Base-by-base conservation (phyloP, 306 rosid species). In the Luffa acutangula region DNA sequence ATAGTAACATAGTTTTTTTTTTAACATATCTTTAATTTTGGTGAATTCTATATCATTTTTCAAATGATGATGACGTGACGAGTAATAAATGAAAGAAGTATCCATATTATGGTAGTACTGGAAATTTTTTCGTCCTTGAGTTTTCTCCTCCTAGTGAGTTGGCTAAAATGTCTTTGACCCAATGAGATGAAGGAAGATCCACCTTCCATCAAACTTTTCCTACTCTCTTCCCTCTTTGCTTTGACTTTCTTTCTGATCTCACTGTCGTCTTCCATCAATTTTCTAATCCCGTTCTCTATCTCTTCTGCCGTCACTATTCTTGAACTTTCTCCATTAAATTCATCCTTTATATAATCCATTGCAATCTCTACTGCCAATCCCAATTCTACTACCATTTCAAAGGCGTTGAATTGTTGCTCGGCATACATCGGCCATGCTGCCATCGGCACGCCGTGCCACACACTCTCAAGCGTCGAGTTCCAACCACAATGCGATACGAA, bases 401-500 rank as follows among this genome's bases (percentile, higher is more conserved):
- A 81, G 0, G 14, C 31, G 31, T 25, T 25, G 31, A 25, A 25
- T 25, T 25, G 31, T 25, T 25, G 31, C 31, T 25, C 31, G 31
- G 31, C 31, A 25, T 25, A 25, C 31, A 25, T 25, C 31, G 31
- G 31, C 31, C 31, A 25, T 25, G 31, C 31, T 25, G 31, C 31
- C 31, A 25, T 25, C 31, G 31, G 31, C 31, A 25, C 31, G 31
- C 31, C 31, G 31, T 25, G 31, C 31, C 31, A 25, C 31, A 25
- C 31, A 25, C 90, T 84, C 80, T 84, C 84, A 0, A 87, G 65
- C 1, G 60, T 60, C 0, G 85, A 86, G 33, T 83, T 83, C 87
- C 89, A 86, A 11, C 89, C 89, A 18, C 87, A 86, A 13, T 86
- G 87, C 17, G 87, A 81, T 5, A 81, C 64, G 31, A 25, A 25